Conservation (phyloP, 306 rosid species). For the Rosa rugosa region DNA sequence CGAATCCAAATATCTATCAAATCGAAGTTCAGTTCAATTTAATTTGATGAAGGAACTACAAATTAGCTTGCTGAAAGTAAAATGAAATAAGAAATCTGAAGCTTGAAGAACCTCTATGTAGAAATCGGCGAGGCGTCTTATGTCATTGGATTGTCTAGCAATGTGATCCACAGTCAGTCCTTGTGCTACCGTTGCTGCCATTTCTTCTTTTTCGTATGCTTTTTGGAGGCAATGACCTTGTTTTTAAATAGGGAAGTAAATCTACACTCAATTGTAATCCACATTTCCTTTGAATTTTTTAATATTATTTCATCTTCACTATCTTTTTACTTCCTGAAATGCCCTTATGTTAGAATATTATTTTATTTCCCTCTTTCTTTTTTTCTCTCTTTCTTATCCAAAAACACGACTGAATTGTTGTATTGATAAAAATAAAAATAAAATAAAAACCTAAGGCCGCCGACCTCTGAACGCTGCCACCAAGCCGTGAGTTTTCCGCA, state of each 20-base stretch:
- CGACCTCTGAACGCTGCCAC: too few relatives aligned
- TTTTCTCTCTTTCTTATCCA: too few relatives aligned
- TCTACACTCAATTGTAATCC: too few relatives aligned
- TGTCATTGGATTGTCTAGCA: conserved; percentile 64
- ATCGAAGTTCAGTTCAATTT: not conserved
- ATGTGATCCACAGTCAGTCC: conserved; percentile 57
- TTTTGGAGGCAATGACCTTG: not conserved
- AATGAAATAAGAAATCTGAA: not conserved
- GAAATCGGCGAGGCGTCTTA: conserved; percentile 70
- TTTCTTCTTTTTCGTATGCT: not conserved
- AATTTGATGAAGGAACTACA: not conserved
- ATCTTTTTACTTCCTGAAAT: too few relatives aligned
- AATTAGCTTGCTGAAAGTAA: not conserved
- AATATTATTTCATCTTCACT: too few relatives aligned
- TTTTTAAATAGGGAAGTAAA: not conserved
- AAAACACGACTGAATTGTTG: too few relatives aligned
- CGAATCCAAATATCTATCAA: conserved; percentile 67
- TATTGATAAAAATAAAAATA: too few relatives aligned
- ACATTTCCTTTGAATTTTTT: too few relatives aligned
- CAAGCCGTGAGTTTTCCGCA: too few relatives aligned
- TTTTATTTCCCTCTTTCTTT: too few relatives aligned
- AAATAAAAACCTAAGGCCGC: too few relatives aligned
- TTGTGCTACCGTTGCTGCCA: conserved; percentile 39
- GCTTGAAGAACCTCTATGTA: conserved; percentile 52
- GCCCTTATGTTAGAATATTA: too few relatives aligned